Evolutionary conservation across 441 rosid species (phyloP).

Genomic region (Populus hybrid): DNA sequence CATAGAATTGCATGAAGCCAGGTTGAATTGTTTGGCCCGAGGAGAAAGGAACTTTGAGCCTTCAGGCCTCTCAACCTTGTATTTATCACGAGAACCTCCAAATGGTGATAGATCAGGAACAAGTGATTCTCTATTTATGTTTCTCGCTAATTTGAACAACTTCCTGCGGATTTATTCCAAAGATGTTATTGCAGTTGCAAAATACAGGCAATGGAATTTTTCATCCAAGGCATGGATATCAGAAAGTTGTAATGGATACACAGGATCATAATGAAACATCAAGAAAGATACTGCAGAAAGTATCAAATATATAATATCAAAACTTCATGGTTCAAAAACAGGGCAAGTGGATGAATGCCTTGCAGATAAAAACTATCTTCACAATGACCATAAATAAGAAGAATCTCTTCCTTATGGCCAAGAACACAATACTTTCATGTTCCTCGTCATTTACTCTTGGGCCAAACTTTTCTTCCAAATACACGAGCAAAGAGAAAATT

Average conservation of each 20-base stretch:
- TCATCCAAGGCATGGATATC: background rate
- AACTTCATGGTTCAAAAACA: background rate
- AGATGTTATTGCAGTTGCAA: constrained; percentile 4
- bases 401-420: background rate
- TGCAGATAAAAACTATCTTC: background rate
- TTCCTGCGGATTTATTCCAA: constrained; percentile 47
- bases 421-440: background rate
- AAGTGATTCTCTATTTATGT: constrained; percentile 30
- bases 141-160: constrained; percentile 32
- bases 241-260: background rate
- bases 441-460: background rate
- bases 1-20: constrained; percentile 31
- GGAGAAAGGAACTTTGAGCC: constrained; percentile 19
- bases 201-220: background rate
- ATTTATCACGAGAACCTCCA: constrained; percentile 36
- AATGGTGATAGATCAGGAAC: constrained; percentile 40
- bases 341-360: background rate
- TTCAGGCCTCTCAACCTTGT: constrained; percentile 30
- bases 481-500: background rate
- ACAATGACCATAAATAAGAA: background rate
- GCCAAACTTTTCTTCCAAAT: background rate
- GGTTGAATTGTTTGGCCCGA: constrained; percentile 20
- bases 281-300: background rate
- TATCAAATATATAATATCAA: background rate
- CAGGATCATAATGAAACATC: background rate